Evolutionary conservation across 2,329 filamentous ascomycete species (phyloP), one percentile per base, ranked within the genome.

Genomic region (Truncatella angustata): DNA sequence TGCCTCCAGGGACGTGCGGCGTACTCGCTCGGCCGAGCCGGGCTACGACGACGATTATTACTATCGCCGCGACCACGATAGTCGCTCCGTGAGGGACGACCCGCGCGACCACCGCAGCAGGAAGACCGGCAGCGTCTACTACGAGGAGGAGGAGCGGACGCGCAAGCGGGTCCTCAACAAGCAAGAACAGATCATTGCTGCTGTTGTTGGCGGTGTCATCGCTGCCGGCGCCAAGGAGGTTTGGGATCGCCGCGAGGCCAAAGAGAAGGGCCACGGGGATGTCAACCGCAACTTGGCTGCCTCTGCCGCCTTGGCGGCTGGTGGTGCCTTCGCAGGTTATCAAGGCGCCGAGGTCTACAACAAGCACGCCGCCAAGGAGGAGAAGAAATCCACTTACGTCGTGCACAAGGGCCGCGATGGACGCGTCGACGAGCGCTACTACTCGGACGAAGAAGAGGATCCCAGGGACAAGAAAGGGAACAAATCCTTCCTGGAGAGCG

Each of bases 221-320:
- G 80, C 82, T n/a, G 80, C 82, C 9, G 84, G 83, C 47, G 81
- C 81, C 47, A 87, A 87, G 68, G 84, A 87, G 64, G 67, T 86
- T 4, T 87, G 78, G 65, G 84, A 87, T 61, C 82, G 84, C 54
- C 79, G 73, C 58, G 80, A 86, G 60, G 81, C 77, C 55, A 78
- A 75, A 58, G 66, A 77, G 51, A 74, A 80, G 3, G 72, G 75
- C 51, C 60, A 58, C 49, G 40, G 23, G 10, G 63, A 79, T 0
- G 69, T 84, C 26, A 72, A 84, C 40, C 79, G 84, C 56, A 86
- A 85, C 61, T 63, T 80, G 20, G 71, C 85, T 14, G 77, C 79
- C 24, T 81, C 82, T 10, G 82, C 80, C 28, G 84, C 83, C 20
- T 71, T 86, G 5, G 84, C 82, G 20, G 84, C 83, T 16, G 83